Evolutionary conservation across 164 flowering plant species (phyloP).

Genomic region (Vitis rotundifolia): DNA sequence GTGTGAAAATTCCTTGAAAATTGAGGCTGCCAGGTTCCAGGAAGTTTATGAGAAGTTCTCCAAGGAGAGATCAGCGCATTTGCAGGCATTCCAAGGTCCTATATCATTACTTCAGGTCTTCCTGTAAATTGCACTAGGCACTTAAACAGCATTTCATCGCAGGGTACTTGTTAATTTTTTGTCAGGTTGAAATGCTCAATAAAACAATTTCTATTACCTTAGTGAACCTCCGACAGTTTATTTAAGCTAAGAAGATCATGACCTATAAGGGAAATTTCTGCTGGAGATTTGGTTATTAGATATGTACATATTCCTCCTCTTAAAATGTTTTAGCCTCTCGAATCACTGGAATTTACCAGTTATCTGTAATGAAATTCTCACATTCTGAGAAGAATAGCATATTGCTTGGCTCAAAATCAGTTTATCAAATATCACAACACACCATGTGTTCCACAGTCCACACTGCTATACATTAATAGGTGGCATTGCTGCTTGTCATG

Average conservation of each 20-base stretch:
- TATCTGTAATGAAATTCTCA: too few species aligned
- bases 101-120: not conserved
- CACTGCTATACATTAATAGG: too few species aligned
- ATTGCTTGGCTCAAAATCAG: too few species aligned
- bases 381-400: too few species aligned
- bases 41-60: slow-evolving; percentile 63
- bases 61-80: slow-evolving; percentile 67
- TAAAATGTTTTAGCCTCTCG: too few species aligned
- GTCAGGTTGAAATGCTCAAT: not conserved
- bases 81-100: slow-evolving; percentile 69
- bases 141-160: not conserved
- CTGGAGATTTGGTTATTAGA: too few species aligned
- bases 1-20: slow-evolving; percentile 78
- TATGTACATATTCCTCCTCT: too few species aligned
- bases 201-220: not conserved
- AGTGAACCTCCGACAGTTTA: not conserved
- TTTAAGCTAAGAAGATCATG: not conserved
- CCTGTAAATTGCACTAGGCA: not conserved
- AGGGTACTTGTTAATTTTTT: not conserved
- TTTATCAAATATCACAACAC: too few species aligned
- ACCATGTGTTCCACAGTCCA: too few species aligned
- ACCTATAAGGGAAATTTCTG: not conserved
- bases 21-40: slow-evolving; percentile 72
- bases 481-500: too few species aligned
- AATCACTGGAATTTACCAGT: too few species aligned